A percentile compares a stretch with the other conserved stretches of the same genome.
Conservation (phyloP, 2,329 filamentous ascomycete species). For the Phialophora chinensis region DNA sequence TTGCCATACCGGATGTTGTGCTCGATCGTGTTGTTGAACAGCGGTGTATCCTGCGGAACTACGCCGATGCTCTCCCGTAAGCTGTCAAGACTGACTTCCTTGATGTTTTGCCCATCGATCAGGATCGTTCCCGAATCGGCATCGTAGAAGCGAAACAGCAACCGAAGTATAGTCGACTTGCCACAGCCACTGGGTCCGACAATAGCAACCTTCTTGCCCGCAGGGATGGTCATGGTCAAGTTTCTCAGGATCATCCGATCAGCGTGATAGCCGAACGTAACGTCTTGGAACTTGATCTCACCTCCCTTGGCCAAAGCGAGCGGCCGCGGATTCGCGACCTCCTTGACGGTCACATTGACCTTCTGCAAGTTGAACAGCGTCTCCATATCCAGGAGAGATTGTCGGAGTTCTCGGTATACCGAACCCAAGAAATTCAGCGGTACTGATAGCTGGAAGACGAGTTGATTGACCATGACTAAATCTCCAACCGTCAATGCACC, state of each 20-base stretch:
- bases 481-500: slow-evolving; percentile 89
- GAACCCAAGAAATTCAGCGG: slow-evolving; percentile 98
- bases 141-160: slow-evolving; percentile 95
- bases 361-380: slow-evolving; percentile 97
- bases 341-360: slow-evolving; percentile 86
- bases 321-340: slow-evolving; percentile 74
- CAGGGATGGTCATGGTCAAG: slow-evolving; percentile 85
- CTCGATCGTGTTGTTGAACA: slow-evolving; percentile 96
- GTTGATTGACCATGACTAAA: slow-evolving; percentile 97
- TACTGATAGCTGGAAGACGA: slow-evolving; percentile 96
- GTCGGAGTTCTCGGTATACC: slow-evolving; percentile 92
- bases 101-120: slow-evolving; percentile 92
- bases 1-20: slow-evolving; percentile 95
- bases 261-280: slow-evolving; percentile 88
- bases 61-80: slow-evolving; percentile 87
- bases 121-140: slow-evolving; percentile 82
- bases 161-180: slow-evolving; percentile 88
- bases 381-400: slow-evolving; percentile 97
- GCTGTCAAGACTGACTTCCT: slow-evolving; percentile 79
- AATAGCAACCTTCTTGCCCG: slow-evolving; percentile 93
- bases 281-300: slow-evolving; percentile 92
- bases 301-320: slow-evolving; percentile 77
- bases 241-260: slow-evolving; percentile 87
- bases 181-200: slow-evolving; percentile 95
- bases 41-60: slow-evolving; percentile 92